Evolutionary conservation across 192 early-diverging fungal species (phyloP).

Genomic region (Coemansia sp.): DNA sequence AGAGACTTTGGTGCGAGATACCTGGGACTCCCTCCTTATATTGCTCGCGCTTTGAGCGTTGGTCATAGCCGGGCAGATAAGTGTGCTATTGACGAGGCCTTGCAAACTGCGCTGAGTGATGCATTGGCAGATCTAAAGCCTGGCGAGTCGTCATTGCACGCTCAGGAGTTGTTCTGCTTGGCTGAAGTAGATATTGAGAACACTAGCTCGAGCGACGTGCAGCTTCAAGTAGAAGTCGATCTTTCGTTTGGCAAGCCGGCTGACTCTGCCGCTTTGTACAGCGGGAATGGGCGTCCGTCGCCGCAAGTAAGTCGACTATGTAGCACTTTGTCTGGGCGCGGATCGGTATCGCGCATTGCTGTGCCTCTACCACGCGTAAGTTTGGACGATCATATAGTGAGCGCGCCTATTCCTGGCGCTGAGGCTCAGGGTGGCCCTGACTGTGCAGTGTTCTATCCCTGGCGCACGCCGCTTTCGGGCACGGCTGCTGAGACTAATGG

Average conservation of each 20-base stretch:
- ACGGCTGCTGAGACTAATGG: neutral
- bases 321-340: slow-evolving; percentile 16
- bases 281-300: neutral
- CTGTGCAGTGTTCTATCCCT: slow-evolving; percentile 33
- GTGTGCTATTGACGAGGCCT: slow-evolving; percentile 1
- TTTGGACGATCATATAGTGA: slow-evolving; percentile 2
- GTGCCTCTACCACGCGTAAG: slow-evolving; percentile 35
- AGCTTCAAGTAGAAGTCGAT: slow-evolving; percentile 33
- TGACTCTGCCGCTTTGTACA: neutral
- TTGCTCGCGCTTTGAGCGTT: slow-evolving; percentile 20
- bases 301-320: slow-evolving; percentile 2
- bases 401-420: slow-evolving; percentile 35
- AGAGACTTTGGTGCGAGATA: slow-evolving; percentile 22
- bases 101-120: slow-evolving; percentile 15
- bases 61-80: neutral
- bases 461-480: slow-evolving; percentile 24
- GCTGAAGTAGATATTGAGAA: slow-evolving; percentile 38
- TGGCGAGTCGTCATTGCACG: neutral
- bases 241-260: slow-evolving; percentile 14
- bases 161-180: slow-evolving; percentile 35
- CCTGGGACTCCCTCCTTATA: slow-evolving; percentile 35
- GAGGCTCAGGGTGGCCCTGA: slow-evolving; percentile 51
- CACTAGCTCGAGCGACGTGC: slow-evolving; percentile 24
- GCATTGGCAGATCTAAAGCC: neutral
- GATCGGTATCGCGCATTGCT: slow-evolving; percentile 24